Percentiles rank a stretch among this genome's conserved stretches.
These are phyloP conservation scores for Seiridium cupressi DNA, from an alignment of 2,329 filamentous ascomycete genomes.

Conservation along the genomic window DNA sequence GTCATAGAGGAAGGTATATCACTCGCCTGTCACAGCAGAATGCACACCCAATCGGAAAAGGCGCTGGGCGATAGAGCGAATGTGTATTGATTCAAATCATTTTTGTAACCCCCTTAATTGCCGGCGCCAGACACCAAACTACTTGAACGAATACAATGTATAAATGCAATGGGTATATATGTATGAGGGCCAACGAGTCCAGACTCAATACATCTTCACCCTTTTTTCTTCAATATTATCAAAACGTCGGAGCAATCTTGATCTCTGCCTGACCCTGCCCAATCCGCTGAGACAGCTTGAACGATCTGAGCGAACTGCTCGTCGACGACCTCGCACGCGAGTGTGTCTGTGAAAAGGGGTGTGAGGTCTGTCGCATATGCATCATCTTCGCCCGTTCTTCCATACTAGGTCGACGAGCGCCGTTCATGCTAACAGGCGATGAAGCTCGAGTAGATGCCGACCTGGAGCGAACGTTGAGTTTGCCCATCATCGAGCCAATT, in stretches of 20 bases:
- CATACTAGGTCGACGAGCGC: slow-evolving; percentile 12
- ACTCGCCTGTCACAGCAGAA: too few relatives aligned
- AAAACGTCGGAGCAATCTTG: slow-evolving; percentile 24
- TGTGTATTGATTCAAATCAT: too few relatives aligned
- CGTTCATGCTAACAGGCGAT: slow-evolving; percentile 9
- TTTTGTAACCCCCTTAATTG: too few relatives aligned
- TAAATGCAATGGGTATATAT: too few relatives aligned
- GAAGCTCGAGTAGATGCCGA: slow-evolving; percentile 15
- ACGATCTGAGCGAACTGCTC: slow-evolving; percentile 21
- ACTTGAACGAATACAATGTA: too few relatives aligned
- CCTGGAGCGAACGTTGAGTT: slow-evolving; percentile 29
- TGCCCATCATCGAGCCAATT: slow-evolving; percentile 30
- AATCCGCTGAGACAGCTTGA: slow-evolving; percentile 18
- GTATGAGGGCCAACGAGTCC: too few relatives aligned
- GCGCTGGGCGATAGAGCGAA: too few relatives aligned
- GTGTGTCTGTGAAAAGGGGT: not conserved
- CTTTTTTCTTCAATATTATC: not conserved
- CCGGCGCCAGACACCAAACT: too few relatives aligned
- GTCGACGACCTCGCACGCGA: slow-evolving; percentile 12
- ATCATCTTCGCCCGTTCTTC: slow-evolving; percentile 8
- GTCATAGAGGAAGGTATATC: too few relatives aligned
- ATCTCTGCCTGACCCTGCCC: slow-evolving; percentile 10
- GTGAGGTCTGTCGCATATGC: not conserved
- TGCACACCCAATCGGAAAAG: too few relatives aligned
- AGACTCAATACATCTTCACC: too few relatives aligned